phyloP scores from a whole-genome alignment of 495 filamentous ascomycete genomes.

The Penicillium salamii region DNA sequence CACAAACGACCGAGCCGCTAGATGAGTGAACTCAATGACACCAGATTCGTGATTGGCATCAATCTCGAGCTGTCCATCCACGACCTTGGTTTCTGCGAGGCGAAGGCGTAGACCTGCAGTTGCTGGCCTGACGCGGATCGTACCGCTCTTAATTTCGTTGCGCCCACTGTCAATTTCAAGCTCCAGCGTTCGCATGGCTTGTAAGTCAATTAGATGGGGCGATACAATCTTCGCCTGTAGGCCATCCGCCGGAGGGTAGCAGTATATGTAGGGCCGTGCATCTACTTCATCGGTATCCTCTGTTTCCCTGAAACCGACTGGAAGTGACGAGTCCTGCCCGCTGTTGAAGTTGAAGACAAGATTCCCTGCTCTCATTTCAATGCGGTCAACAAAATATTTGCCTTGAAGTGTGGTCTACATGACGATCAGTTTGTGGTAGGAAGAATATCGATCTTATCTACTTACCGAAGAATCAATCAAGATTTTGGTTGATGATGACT shows the following conservation, averaged over 20 bases:
- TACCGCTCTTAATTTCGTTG: conserved; percentile 67
- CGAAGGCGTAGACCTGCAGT: conserved; percentile 86
- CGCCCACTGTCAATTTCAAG: conserved; percentile 70
- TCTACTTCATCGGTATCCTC: conserved; percentile 33
- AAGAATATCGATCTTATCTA: neutral
- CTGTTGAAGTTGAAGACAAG: conserved; percentile 54
- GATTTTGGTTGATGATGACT: conserved; percentile 37
- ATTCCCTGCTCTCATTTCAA: conserved; percentile 66
- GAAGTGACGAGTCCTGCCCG: conserved; percentile 31
- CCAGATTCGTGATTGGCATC: conserved; percentile 62
- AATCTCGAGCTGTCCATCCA: conserved; percentile 51
- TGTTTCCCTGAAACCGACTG: conserved; percentile 43
- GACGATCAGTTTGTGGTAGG: conserved; percentile 21
- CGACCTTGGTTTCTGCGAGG: conserved; percentile 63
- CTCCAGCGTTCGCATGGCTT: conserved; percentile 71
- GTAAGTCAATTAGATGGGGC: conserved; percentile 61
- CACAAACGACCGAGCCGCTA: conserved; percentile 48
- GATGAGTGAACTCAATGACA: conserved; percentile 57
- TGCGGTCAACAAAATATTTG: conserved; percentile 69
- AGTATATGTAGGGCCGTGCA: conserved; percentile 44
- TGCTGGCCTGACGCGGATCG: conserved; percentile 72
- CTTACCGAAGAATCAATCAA: conserved; percentile 41
- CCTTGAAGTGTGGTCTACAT: conserved; percentile 64
- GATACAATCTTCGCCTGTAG: conserved; percentile 49
- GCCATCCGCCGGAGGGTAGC: conserved; percentile 46